phyloP scores from a whole-genome alignment of 371 early-diverging fungal species.

The Mucor piriformis region DNA sequence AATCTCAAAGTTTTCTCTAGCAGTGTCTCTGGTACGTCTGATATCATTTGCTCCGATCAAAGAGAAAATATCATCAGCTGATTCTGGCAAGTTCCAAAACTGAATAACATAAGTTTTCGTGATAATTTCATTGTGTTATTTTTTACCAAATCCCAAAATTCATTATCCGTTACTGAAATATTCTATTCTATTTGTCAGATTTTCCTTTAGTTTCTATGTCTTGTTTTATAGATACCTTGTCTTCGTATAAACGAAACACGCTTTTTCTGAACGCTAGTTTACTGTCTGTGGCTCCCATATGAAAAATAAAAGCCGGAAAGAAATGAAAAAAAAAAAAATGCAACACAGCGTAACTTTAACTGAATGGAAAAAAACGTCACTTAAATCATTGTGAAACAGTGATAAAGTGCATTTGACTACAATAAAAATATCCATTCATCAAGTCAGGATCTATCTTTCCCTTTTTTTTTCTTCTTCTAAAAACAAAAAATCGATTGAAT shows the following conservation, averaged over 20 bases:
- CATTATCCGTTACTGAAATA: conserved; percentile 67
- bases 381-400: neutral
- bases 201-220: neutral
- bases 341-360: neutral
- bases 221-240: conserved; percentile 54
- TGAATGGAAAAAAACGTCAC: neutral
- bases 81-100: conserved; percentile 83
- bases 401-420: no score
- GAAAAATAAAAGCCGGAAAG: neutral
- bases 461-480: no score
- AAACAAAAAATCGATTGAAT: no score
- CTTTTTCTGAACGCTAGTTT: conserved; percentile 88
- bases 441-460: neutral
- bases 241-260: conserved; percentile 81
- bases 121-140: no score
- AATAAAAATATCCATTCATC: no score
- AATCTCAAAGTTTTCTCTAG: conserved; percentile 75
- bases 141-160: conserved; percentile 65
- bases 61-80: conserved; percentile 85
- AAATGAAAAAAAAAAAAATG: conserved; percentile 4
- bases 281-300: conserved; percentile 88
- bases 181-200: conserved; percentile 37
- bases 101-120: no score
- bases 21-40: conserved; percentile 71
- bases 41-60: conserved; percentile 85